Evolutionary conservation across 306 rosid genomes (phyloP), one percentile per base, ranked within the genome.

Genomic region (Ziziphus jujuba): DNA sequence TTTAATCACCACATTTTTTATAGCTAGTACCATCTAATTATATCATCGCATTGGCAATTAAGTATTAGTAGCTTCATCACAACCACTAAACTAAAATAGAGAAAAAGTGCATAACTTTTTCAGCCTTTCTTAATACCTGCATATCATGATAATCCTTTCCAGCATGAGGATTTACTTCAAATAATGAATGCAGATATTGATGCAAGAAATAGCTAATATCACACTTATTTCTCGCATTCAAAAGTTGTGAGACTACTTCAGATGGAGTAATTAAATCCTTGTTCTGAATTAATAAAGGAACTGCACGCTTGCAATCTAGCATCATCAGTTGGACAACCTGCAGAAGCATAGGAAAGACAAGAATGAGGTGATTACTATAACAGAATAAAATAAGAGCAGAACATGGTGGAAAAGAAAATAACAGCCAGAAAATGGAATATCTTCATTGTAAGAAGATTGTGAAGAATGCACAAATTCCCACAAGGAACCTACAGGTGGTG

Each of bases 61-160:
- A 55, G 57, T 63, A 67, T 5, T 20, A 8, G 62, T 57, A 22
- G 12, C 61, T 63, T 72, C 70, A 69, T 48, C 61, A 28, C 13
- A 15, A 3, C n/a, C 15, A 53, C 17, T 57, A 61, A 40, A 40
- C 12, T 40, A 40, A 38, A 49, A 58, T 25, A 34, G 33, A 28
- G 33, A 4, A 28, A 28, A 28, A 28, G 33, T 4, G 2, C 4
- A 28, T 63, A 35, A 12, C 52, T 23, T 28, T 44, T 67, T 75
- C 33, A 45, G 48, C 54, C 45, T 65, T 57, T 57, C n/a, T 69
- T 25, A 56, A 65, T 73, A 93, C 99, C 99, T 93, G 99, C 87
- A 93, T 85, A 68, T 90, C 96, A 72, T 93, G 99, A 73, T 80
- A 90, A 60, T 90, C 97, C 84, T 79, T 93, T 77, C 99, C 97